These are phyloP conservation scores for Mrakia frigida DNA, from an alignment of 768 basidiomycete genomes.

Conservation along the genomic window DNA sequence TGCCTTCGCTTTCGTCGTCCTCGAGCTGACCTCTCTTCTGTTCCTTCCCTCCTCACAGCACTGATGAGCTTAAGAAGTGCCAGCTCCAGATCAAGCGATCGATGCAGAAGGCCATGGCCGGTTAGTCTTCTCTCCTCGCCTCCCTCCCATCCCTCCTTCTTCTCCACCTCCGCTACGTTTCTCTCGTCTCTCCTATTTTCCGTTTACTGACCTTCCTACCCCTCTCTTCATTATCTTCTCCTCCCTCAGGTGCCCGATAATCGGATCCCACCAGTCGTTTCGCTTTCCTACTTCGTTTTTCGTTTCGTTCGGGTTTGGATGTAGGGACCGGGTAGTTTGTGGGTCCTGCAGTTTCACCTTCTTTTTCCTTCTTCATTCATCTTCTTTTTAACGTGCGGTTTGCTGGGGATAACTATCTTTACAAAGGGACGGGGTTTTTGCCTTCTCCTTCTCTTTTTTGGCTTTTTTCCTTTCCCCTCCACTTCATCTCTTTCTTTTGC, in stretches of 20 bases:
- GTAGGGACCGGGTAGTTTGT: too few relatives aligned
- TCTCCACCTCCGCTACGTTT: neutral
- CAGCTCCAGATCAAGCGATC: constrained; percentile 93
- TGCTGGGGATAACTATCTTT: too few relatives aligned
- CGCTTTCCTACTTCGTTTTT: too few relatives aligned
- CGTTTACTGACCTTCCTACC: neutral
- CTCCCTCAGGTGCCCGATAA: too few relatives aligned
- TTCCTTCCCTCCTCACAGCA: neutral
- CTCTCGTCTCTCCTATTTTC: neutral
- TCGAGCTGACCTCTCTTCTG: neutral
- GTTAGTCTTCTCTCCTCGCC: constrained; percentile 19
- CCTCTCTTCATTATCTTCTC: neutral
- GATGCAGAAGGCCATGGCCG: constrained; percentile 78
- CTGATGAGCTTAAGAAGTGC: constrained; percentile 85
- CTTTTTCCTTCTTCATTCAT: too few relatives aligned
- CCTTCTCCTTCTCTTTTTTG: neutral
- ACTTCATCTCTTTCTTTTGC: neutral
- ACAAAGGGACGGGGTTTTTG: too few relatives aligned
- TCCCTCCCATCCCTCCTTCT: neutral
- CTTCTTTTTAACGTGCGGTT: too few relatives aligned
- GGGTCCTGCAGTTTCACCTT: too few relatives aligned
- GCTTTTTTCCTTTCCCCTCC: too few relatives aligned
- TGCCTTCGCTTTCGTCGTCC: neutral
- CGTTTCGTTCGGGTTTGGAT: neutral
- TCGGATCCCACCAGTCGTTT: too few relatives aligned